These are phyloP conservation scores for Solanum sejunctum DNA, from an alignment of 257 asterid species.

Conservation along the genomic window DNA sequence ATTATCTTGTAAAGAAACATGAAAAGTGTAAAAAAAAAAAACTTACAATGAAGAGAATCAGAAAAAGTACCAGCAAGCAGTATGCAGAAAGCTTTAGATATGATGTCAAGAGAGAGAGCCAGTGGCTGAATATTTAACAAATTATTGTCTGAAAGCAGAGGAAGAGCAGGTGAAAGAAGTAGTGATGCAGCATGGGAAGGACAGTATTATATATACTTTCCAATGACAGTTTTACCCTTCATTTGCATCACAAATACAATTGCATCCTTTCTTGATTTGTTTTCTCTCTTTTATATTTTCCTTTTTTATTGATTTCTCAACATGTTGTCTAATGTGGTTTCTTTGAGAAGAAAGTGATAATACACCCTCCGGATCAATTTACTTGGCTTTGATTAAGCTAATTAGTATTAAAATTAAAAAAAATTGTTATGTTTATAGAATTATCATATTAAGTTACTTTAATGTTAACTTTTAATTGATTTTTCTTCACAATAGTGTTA, in stretches of 20 bases:
- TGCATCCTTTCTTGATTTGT: background rate
- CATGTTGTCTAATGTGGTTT: background rate
- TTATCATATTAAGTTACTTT: too few relatives aligned
- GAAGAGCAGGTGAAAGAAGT: background rate
- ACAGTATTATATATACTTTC: background rate
- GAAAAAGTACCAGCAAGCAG: background rate
- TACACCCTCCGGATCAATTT: too few relatives aligned
- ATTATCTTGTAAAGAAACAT: background rate
- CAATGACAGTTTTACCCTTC: slow-evolving; percentile 4
- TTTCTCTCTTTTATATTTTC: too few relatives aligned
- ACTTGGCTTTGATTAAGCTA: too few relatives aligned
- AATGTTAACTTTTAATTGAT: too few relatives aligned
- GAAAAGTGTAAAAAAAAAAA: background rate
- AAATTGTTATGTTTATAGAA: too few relatives aligned
- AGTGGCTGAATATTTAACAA: background rate
- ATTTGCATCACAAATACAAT: background rate
- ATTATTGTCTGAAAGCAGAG: background rate
- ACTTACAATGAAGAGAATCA: background rate
- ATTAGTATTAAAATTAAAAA: too few relatives aligned
- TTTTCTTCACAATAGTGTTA: too few relatives aligned
- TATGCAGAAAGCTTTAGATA: background rate
- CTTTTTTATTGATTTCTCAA: background rate
- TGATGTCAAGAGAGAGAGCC: background rate
- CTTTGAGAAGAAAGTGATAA: background rate
- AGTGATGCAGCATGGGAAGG: background rate